phyloP scores from a whole-genome alignment of 1,139 yeast species.

The Hansenula lynferdii region DNA sequence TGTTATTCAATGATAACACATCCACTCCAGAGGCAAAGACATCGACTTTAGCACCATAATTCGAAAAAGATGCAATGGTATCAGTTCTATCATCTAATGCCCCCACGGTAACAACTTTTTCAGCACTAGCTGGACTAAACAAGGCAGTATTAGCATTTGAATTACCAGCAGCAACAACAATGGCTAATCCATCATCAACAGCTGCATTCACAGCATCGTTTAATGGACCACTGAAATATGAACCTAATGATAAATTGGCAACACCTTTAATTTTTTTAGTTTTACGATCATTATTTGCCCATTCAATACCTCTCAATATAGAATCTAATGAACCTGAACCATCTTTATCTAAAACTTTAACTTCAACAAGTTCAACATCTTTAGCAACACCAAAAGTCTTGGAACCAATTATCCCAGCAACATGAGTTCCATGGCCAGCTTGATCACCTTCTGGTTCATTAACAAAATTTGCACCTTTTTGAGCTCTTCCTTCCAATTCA shows the following conservation, averaged over 20 bases:
- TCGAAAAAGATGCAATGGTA: slow-evolving; percentile 66
- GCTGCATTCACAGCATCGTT: slow-evolving; percentile 76
- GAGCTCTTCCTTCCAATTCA: slow-evolving; percentile 63
- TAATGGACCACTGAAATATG: slow-evolving; percentile 55
- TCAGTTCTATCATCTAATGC: slow-evolving; percentile 77
- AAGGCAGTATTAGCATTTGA: slow-evolving; percentile 73
- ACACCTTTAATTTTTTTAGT: slow-evolving; percentile 56
- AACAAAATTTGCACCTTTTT: slow-evolving; percentile 54
- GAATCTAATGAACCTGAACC: slow-evolving; percentile 69
- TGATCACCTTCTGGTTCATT: slow-evolving; percentile 42
- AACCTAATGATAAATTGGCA: slow-evolving; percentile 75
- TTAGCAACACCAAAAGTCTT: slow-evolving; percentile 78
- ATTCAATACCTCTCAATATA: slow-evolving; percentile 67
- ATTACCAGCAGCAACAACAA: slow-evolving; percentile 90
- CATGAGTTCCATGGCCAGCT: slow-evolving; percentile 82
- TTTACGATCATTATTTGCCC: slow-evolving; percentile 52
- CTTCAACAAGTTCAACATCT: slow-evolving; percentile 55
- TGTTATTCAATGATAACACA: slow-evolving; percentile 28
- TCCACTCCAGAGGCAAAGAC: slow-evolving; percentile 77
- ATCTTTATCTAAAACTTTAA: slow-evolving; percentile 57
- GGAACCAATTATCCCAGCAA: slow-evolving; percentile 84
- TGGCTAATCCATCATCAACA: slow-evolving; percentile 58
- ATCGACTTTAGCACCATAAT: slow-evolving; percentile 88
- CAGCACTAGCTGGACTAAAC: no score
- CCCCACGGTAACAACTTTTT: no score